Evolutionary conservation across 169 alveolate species (phyloP).

Genomic region (Condylostoma magnum): DNA sequence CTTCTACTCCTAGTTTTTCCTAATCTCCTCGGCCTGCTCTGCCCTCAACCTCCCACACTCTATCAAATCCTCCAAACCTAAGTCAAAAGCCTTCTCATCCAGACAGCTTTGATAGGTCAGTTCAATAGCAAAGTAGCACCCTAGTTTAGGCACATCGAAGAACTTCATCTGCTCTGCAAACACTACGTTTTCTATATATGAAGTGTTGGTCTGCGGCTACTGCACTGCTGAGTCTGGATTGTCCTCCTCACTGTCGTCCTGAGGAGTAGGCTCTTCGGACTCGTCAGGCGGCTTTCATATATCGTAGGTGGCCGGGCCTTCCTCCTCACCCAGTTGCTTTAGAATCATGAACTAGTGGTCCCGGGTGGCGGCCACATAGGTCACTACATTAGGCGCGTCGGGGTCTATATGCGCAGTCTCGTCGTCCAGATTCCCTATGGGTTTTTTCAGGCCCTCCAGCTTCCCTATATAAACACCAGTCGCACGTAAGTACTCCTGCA

Average conservation of each 20-base stretch:
- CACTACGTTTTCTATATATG: slow-evolving; percentile 61
- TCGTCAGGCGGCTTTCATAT: not conserved
- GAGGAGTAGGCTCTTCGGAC: slow-evolving; percentile 23
- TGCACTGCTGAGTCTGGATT: slow-evolving; percentile 41
- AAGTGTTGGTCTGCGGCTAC: slow-evolving; percentile 37
- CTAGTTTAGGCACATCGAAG: slow-evolving; percentile 69
- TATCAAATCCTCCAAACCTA: slow-evolving; percentile 52
- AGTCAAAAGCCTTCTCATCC: slow-evolving; percentile 56
- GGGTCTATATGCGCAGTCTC: not conserved
- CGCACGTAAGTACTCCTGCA: not conserved
- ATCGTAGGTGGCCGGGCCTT: not conserved
- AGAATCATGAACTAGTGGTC: not conserved
- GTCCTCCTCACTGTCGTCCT: slow-evolving; percentile 63
- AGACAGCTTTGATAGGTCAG: slow-evolving; percentile 55
- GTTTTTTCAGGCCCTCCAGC: not conserved
- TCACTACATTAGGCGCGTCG: not conserved
- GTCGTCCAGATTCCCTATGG: not conserved
- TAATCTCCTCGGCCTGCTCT: slow-evolving; percentile 57
- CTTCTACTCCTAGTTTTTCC: slow-evolving; percentile 31
- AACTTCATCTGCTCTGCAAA: slow-evolving; percentile 61
- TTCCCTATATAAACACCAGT: not conserved
- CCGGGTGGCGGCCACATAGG: not conserved
- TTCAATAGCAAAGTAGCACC: slow-evolving; percentile 67
- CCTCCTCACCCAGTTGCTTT: not conserved
- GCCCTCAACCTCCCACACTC: slow-evolving; percentile 32